Percentiles rank a stretch among this genome's conserved stretches.
Evolutionary conservation across 2,329 filamentous ascomycete genomes (phyloP).

Genomic region (Blastomyces parvus): DNA sequence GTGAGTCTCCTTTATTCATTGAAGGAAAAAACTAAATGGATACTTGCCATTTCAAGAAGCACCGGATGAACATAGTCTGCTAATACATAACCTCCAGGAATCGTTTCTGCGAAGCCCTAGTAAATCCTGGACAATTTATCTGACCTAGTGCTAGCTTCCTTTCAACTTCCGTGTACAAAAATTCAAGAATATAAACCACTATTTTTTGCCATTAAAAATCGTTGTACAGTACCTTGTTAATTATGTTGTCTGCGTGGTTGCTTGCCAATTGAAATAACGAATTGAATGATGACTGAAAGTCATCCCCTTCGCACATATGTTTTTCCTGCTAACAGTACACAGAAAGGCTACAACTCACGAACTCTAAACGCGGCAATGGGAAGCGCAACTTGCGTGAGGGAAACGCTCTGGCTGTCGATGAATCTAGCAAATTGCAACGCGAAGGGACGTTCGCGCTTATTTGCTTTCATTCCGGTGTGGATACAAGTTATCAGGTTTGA

Average conservation of each 20-base stretch:
- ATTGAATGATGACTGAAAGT: background rate
- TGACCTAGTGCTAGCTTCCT: conserved; percentile 6
- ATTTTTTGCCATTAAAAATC: conserved; percentile 1
- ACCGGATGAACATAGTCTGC: background rate
- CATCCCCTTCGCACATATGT: background rate
- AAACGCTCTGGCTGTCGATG: background rate
- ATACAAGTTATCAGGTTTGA: background rate
- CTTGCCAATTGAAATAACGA: background rate
- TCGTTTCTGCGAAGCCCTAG: conserved; percentile 17
- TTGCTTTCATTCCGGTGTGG: background rate
- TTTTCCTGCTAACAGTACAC: background rate
- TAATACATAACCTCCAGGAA: conserved; percentile 16
- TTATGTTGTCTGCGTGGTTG: background rate
- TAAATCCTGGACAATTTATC: conserved; percentile 10
- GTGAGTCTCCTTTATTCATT: conserved; percentile 45
- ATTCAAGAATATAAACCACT: conserved; percentile 10
- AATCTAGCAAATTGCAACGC: background rate
- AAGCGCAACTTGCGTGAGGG: background rate
- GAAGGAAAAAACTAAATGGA: background rate
- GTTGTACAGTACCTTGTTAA: background rate
- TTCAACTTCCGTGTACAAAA: conserved; percentile 14
- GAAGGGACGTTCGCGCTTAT: background rate
- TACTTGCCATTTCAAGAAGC: background rate
- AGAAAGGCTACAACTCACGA: background rate
- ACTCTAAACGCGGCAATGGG: background rate